Evolutionary conservation across 2,329 filamentous ascomycete genomes (phyloP).

Genomic region (Pseudocercospora crystallina): DNA sequence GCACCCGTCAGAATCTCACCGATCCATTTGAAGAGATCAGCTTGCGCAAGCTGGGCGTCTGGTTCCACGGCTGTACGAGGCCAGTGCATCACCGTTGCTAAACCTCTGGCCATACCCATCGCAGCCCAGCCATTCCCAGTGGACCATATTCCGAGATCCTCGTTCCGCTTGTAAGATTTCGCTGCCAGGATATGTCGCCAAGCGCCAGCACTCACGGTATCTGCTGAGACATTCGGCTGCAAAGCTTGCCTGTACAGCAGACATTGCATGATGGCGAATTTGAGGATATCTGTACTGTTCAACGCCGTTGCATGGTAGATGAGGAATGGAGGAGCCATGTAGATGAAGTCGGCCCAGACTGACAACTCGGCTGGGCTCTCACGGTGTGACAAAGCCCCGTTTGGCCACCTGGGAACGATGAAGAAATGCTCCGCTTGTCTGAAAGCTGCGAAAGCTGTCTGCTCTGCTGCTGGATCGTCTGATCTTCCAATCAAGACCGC

Average conservation of each 20-base stretch:
- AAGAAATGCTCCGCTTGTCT: slow-evolving; percentile 45
- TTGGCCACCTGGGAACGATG: slow-evolving; percentile 36
- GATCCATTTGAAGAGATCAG: slow-evolving; percentile 36
- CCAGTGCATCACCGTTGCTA: slow-evolving; percentile 41
- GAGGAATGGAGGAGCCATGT: slow-evolving; percentile 52
- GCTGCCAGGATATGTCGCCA: slow-evolving; percentile 50
- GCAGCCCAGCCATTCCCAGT: slow-evolving; percentile 53
- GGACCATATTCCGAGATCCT: slow-evolving; percentile 47
- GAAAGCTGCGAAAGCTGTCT: slow-evolving; percentile 32
- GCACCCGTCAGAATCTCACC: slow-evolving; percentile 40
- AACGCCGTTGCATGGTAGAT: slow-evolving; percentile 47
- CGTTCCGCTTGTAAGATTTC: too few relatives aligned
- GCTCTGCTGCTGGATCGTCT: slow-evolving; percentile 34
- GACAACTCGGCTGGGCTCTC: slow-evolving; percentile 43
- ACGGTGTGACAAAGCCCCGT: slow-evolving; percentile 51
- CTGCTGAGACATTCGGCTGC: slow-evolving; percentile 19
- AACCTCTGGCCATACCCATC: slow-evolving; percentile 48
- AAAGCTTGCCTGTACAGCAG: slow-evolving; percentile 46
- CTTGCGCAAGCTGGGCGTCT: slow-evolving; percentile 9
- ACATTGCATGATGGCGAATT: slow-evolving; percentile 43
- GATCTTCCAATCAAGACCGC: slow-evolving; percentile 46
- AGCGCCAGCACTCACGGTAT: slow-evolving; percentile 28
- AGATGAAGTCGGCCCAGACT: slow-evolving; percentile 54
- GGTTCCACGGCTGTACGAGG: background rate
- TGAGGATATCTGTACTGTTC: slow-evolving; percentile 36